These are phyloP conservation scores for Cyanidium caldarium DNA, from an alignment of 23 red algal genomes.

Conservation along the genomic window DNA sequence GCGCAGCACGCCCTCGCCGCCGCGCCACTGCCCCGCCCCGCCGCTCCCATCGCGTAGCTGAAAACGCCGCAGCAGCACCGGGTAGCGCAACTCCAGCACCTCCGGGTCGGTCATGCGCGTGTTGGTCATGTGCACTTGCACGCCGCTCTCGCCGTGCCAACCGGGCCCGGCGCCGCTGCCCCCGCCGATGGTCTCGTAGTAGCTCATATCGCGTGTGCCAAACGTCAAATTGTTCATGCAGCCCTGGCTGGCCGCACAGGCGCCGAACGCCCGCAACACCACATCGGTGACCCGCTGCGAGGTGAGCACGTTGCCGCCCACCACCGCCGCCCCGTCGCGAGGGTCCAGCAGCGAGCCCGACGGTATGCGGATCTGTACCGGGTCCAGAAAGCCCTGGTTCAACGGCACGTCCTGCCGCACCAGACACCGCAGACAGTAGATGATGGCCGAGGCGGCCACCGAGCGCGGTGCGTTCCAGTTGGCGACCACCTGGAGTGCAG, in stretches of 20 bases:
- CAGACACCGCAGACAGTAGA: conserved; percentile 89
- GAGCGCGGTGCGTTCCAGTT: conserved; percentile 89
- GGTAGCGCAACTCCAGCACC: conserved; percentile 88
- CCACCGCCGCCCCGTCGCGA: conserved; percentile 41
- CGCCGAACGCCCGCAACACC: conserved; percentile 77
- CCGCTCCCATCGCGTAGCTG: conserved; percentile 34
- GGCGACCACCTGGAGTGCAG: conserved; percentile 36
- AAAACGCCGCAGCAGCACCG: conserved; percentile 72
- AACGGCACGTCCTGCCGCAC: conserved; percentile 71
- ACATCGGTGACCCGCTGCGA: conserved; percentile 97
- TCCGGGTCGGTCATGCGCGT: conserved; percentile 90
- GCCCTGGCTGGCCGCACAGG: conserved; percentile 85
- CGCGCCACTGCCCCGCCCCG: conserved; percentile 31
- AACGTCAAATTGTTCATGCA: conserved; percentile 99
- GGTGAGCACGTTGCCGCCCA: conserved; percentile 92
- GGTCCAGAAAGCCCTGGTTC: conserved; percentile 93
- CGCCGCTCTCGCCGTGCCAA: conserved; percentile 70
- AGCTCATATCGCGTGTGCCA: conserved; percentile 53
- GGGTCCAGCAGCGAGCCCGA: conserved; percentile 47
- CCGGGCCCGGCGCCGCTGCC: conserved; percentile 68
- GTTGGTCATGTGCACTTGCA: conserved; percentile 99
- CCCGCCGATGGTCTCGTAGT: conserved; percentile 96
- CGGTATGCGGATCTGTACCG: conserved; percentile 53
- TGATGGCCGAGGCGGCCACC: conserved; percentile 68
- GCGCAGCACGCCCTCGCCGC: conserved; percentile 65